Evolutionary conservation across 441 rosid species (phyloP), one percentile per base, ranked within the genome.

Genomic region (Theobroma grandiflorum): DNA sequence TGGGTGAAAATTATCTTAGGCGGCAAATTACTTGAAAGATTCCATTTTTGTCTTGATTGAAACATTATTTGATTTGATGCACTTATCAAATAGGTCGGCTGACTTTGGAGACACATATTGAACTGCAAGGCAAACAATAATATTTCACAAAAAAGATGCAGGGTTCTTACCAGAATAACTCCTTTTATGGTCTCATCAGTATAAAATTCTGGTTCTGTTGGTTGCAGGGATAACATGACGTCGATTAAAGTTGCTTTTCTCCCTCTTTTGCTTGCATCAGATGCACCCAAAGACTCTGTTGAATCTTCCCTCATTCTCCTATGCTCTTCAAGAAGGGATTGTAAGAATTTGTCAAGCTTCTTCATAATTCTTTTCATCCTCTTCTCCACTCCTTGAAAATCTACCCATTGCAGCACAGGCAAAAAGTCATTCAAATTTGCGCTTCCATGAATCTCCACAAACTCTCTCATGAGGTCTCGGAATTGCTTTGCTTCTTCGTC

Each of bases 141-240:
- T 10, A n/a, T 42, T 5, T 26, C 52, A 49, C 3, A 37, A 31
- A 0, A 12, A 33, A 72, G 14, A 33, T 31, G 6, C 15, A 35
- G 8, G 15, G 16, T 9, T 72, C 77, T 78, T 69, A 81, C 88
- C 87, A 80, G 55, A 14, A 85, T 55, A 47, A 79, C 57, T 64
- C 62, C 72, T 77, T 85, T 88, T 77, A 85, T 58, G 15, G 72
- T 63, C 20, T 35, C 31, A 53, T 82, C 85, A 4, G 80, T 75
- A 74, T 78, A 84, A 53, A 66, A n/a, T 40, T 81, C 85, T 4
- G 87, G 82, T 57, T 84, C 78, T 0, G 45, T 62, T 42, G 85
- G 83, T 80, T 86, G 84, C 57, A 78, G 22, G 4, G 80, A 77
- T 76, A 84, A 35, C 79, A 84, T 81, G 35, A 78, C 81, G 71